Conservation (phyloP, 306 rosid genomes). For the Vigna radiata region DNA sequence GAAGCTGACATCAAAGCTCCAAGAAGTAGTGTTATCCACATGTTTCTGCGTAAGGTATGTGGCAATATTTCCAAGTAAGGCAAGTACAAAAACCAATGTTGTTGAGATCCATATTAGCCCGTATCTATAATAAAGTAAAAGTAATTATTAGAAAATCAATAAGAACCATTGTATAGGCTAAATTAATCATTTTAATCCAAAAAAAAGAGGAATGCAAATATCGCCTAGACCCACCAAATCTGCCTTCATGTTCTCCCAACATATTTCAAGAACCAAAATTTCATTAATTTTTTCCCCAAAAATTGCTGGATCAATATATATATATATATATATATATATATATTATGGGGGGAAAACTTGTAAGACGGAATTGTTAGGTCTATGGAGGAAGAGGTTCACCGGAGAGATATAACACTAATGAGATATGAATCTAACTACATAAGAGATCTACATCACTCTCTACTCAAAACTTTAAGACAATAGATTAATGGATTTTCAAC, state of each 20-base stretch:
- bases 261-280: neutral
- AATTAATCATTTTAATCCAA: neutral
- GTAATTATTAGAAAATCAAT: conserved; percentile 34
- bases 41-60: conserved; percentile 75
- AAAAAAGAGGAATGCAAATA: neutral
- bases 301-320: conserved; percentile 13
- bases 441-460: too few species aligned
- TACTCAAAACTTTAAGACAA: too few species aligned
- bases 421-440: too few species aligned
- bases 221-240: neutral
- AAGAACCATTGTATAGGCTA: conserved; percentile 4
- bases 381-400: too few species aligned
- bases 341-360: neutral
- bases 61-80: conserved; percentile 87
- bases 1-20: conserved; percentile 84
- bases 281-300: neutral
- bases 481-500: too few species aligned
- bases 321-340: conserved; percentile 8
- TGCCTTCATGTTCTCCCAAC: neutral
- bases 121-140: conserved; percentile 54
- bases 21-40: conserved; percentile 56
- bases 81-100: conserved; percentile 83
- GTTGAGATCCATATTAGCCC: conserved; percentile 93
- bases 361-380: neutral
- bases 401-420: too few species aligned